A percentile compares a stretch with the other conserved stretches of the same genome.
Evolutionary conservation across 2,329 filamentous ascomycete genomes (phyloP).

Genomic region (Anisogramma anomala): DNA sequence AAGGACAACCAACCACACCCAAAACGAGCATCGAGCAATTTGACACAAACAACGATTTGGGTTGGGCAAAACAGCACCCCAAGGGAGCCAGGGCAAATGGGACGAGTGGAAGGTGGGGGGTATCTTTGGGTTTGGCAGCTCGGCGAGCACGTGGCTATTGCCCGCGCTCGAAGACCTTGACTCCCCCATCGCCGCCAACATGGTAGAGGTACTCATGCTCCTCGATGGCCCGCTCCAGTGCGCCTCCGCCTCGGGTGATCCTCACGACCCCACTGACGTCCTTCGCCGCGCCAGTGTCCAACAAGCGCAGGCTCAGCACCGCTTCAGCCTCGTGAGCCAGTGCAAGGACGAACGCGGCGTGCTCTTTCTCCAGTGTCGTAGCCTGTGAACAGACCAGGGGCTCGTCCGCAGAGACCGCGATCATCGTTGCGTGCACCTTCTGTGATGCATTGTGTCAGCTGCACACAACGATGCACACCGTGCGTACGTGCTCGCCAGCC

Average conservation of each 20-base stretch:
- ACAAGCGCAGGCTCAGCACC: constrained; percentile 58
- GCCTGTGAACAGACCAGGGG: constrained; percentile 52
- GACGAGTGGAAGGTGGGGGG: constrained; percentile 7
- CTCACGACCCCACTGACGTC: constrained; percentile 85
- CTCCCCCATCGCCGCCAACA: constrained; percentile 65
- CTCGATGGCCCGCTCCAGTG: constrained; percentile 25
- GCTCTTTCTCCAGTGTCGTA: constrained; percentile 57
- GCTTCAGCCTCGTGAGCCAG: constrained; percentile 65
- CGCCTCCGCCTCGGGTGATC: constrained; percentile 48
- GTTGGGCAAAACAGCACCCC: background rate
- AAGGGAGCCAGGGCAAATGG: background rate
- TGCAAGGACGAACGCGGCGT: constrained; percentile 58
- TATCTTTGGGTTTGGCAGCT: constrained; percentile 8
- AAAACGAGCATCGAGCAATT: background rate
- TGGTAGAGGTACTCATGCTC: constrained; percentile 72
- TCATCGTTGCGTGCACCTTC: constrained; percentile 52
- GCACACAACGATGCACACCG: no score
- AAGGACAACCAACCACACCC: background rate
- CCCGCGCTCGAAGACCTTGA: constrained; percentile 76
- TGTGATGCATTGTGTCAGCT: constrained; percentile 21
- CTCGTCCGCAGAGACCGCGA: constrained; percentile 61
- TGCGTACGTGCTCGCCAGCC: no score
- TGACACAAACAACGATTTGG: background rate
- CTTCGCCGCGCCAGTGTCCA: constrained; percentile 80
- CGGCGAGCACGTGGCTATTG: constrained; percentile 27